Evolutionary conservation across 495 filamentous ascomycete species (phyloP).

Genomic region (Aspergillus coremiiformis): DNA sequence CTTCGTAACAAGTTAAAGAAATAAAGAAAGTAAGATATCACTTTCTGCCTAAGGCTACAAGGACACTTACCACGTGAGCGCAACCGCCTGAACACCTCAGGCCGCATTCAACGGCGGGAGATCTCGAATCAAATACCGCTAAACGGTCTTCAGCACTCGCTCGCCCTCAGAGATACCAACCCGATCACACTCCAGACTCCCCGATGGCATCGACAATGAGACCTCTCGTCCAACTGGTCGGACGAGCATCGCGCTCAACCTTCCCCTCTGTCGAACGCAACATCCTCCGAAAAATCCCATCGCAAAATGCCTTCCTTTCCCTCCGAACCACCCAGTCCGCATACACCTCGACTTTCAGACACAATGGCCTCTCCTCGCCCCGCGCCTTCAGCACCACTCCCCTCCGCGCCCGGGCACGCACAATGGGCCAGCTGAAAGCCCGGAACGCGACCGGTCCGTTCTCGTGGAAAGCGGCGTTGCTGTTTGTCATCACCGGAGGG

Average conservation of each 20-base stretch:
- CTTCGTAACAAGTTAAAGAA: no score
- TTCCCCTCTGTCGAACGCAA: slow-evolving; percentile 14
- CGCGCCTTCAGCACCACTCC: slow-evolving; percentile 29
- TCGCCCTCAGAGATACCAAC: not conserved
- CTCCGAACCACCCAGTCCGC: slow-evolving; percentile 17
- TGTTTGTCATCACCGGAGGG: slow-evolving; percentile 73
- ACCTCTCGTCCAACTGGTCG: slow-evolving; percentile 22
- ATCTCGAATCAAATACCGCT: slow-evolving; percentile 6
- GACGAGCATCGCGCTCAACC: slow-evolving; percentile 18
- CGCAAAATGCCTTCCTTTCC: slow-evolving; percentile 14
- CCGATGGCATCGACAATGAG: slow-evolving; percentile 29
- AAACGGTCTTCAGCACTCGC: not conserved
- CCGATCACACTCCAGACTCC: slow-evolving; percentile 2
- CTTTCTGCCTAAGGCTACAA: not conserved
- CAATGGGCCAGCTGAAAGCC: slow-evolving; percentile 38
- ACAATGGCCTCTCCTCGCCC: not conserved
- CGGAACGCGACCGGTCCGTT: slow-evolving; percentile 57
- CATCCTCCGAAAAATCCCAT: slow-evolving; percentile 2
- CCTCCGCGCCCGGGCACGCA: slow-evolving; percentile 22
- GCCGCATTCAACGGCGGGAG: slow-evolving; percentile 7
- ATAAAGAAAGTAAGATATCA: not conserved
- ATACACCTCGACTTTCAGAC: slow-evolving; percentile 7
- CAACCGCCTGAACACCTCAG: not conserved
- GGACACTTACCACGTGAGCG: not conserved
- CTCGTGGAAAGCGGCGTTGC: slow-evolving; percentile 76